Evolutionary conservation across 805 yeast genomes (phyloP), one percentile per base, ranked within the genome.

Genomic region (Pichia sporocuriosa): DNA sequence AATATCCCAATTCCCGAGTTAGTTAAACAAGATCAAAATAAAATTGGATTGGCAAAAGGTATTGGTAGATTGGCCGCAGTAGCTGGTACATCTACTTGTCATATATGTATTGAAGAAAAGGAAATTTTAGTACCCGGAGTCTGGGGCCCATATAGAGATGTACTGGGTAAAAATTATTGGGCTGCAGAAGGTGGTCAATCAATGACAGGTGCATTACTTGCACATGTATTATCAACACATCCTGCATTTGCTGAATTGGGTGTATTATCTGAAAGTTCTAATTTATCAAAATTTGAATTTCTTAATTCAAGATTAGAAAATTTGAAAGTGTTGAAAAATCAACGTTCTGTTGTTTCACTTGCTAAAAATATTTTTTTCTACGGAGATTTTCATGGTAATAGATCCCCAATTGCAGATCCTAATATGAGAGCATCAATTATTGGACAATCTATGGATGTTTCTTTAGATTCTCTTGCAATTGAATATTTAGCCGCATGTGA

Each of bases 181-280:
- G 71, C 89, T 49, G 96, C 97, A 12, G 98, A 93, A 65, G 98
- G 98, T 58, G 98, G 98, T n/a, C 98, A 93, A 63, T 82, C 94
- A 13, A 84, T 96, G 59, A 93, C 98, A 2, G 98, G 98, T 52
- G 96, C 94, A 24, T 72, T 93, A 30, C 71, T 93, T 49, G 90
- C 93, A 2, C 95, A 86, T 61, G 90, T 90, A 13, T 63, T 93
- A 47, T 72, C 85, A 11, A 81, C 85, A 9, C 97, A 93, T 58
- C 96, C 97, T 0, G 95, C 97, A 0, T 79, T 79, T 52, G 67
- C 77, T 2, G 87, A 85, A 56, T 71, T 90, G 40, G 73, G 77
- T 12, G 73, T 71, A 45, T 64, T 76, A 27, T 79, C 96, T 0
- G 84, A 77, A 49, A 76, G 79, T 17, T 75, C 86, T 1, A 77